Base-by-base conservation (phyloP, 2,329 filamentous ascomycete genomes). In the Penicillium sclerotiorum region DNA sequence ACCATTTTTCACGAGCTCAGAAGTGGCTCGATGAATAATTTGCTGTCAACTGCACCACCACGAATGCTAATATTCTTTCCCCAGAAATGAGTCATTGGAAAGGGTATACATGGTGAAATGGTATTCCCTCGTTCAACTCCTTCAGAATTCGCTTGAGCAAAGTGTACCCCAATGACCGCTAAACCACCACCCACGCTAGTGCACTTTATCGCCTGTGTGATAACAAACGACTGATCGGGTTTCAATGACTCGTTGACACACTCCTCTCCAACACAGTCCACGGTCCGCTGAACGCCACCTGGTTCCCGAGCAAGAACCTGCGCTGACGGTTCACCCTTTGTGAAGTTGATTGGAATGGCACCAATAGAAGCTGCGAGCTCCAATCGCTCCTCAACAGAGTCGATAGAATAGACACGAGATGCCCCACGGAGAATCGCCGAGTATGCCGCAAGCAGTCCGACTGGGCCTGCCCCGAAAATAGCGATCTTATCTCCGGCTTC, bases 321-420 rank as follows among this genome's bases (percentile, higher is more conserved):
- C 2, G 35, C 46, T 13, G 49, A 43, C 0, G 82, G 79, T 57
- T 86, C 82, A 9, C 76, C 74, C 46, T 82, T 77, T 13, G 67
- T 76, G 61, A 87, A 86, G 58, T 86, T 78, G 32, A 88, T 78
- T 0, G 82, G 76, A 2, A 78, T 78, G 53, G 79, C 82, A 0
- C 82, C 82, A 30, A 58, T 56, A 63, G 83, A 84, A 62, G 80
- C 73, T 0, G 83, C 84, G 1, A 78, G 75, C n/a, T 77, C 70
- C 4, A 87, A 67, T 12, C 84, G 74, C 59, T 85, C 81, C 1
- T 75, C 73, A 0, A 86, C 83, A 20, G 79, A 77, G 55, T 87
- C 85, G 2, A 88, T 80, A 1, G 83, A 79, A 49, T 75, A 87
- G 0, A 87, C 80, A 11, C 84, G 22, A 4, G 36, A 38, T 11